These are phyloP conservation scores for Echria macrotheca DNA, from an alignment of 495 filamentous ascomycete genomes.

Conservation along the genomic window DNA sequence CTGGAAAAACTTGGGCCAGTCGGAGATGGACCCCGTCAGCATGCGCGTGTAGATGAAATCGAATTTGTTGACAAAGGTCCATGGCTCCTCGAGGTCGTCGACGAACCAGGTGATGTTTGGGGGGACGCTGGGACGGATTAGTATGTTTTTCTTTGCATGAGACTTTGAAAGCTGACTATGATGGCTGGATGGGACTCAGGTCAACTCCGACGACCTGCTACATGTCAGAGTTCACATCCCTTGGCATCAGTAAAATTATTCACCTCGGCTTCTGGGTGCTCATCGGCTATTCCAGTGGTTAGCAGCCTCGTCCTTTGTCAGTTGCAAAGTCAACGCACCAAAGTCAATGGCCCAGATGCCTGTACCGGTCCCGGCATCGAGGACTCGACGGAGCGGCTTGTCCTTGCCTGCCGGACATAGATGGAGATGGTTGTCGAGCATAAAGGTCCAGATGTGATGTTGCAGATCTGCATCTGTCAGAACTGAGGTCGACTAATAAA, in stretches of 20 bases:
- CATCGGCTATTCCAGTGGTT: conserved; percentile 2
- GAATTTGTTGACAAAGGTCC: conserved; percentile 39
- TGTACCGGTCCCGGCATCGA: conserved; percentile 14
- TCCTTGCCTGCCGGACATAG: not conserved
- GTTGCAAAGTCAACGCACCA: not conserved
- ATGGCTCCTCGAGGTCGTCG: conserved; percentile 44
- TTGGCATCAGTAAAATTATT: not conserved
- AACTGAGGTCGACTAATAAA: not conserved
- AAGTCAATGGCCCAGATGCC: conserved; percentile 19
- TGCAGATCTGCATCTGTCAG: conserved; percentile 4
- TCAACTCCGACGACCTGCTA: not conserved
- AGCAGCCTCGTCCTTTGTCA: not conserved
- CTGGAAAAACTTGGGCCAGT: conserved; percentile 38
- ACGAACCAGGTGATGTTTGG: conserved; percentile 44
- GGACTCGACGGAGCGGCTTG: conserved; percentile 3
- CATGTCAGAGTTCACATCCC: not conserved
- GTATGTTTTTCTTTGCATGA: not conserved
- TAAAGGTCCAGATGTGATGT: conserved; percentile 5
- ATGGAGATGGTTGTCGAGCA: conserved; percentile 3
- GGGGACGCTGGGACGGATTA: conserved; percentile 32
- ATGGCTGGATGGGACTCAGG: not conserved
- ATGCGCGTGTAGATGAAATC: conserved; percentile 45
- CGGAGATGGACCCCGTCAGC: conserved; percentile 35
- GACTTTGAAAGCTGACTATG: not conserved
- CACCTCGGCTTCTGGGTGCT: conserved; percentile 6